Base-by-base conservation (phyloP, 2,329 filamentous ascomycete species). In the Fusarium liriodendri region DNA sequence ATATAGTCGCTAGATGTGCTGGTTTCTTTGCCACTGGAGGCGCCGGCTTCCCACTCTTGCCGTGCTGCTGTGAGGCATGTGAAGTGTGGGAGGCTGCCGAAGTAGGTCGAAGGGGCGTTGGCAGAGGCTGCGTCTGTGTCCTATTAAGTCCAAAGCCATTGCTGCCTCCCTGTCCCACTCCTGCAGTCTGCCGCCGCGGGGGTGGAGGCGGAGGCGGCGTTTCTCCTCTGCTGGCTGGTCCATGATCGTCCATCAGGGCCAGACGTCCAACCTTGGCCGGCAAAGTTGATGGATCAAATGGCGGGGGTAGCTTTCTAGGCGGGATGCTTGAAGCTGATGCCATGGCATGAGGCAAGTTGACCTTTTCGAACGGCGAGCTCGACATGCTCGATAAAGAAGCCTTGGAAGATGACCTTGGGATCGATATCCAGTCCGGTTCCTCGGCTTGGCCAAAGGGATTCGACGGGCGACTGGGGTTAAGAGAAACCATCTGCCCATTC, bases 401-500 rank as follows among this genome's bases (percentile, higher is more conserved):
- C 40, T 87, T 86, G 18, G 89, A 89, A 47, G 86, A 85, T 4
- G 87, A 84, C 35, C 89, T 84, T 25, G 90, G 87, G 7, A 92
- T 85, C 5, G 88, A 88, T 47, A 97, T 90, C 97, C 97, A 98
- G 78, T 98, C 95, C 11, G 92, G 90, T 81, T 97, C 94, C 35
- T 92, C 88, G 2, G 89, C 91, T 1, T 89, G 86, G 1, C 88
- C 88, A 81, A 97, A 98, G 0, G 97, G 97, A 78, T 98, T 98
- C 1, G 93, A 90, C 14, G 91, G 90, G 57, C 94, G 90, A 35
- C 90, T 88, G 2, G 92, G 90, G 80, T 98, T 98, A 25, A 94
- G 88, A 3, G 91, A 84, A 76, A 91, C 87, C 13, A 89, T 86
- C 42, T 88, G 87, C 4, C 87, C 84, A 59, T 85, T 84, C 59